Evolutionary conservation across 176 grass and related monocot genomes (phyloP), one percentile per base, ranked within the genome.

Genomic region (Rhynchospora tenuis): DNA sequence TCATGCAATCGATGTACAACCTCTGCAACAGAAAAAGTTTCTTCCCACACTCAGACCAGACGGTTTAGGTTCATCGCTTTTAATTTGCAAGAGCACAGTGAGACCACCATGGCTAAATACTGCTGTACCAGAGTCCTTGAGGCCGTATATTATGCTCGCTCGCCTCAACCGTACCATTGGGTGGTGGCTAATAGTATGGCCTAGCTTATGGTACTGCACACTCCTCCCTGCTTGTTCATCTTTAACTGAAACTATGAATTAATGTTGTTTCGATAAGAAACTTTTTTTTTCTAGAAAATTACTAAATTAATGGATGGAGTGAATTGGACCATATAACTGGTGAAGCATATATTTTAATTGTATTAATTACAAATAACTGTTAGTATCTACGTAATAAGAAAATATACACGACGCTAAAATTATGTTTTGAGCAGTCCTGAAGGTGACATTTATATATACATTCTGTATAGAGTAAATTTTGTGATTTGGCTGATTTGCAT

Each of bases 171-270:
- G 45, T 51, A 22, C 7, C n/a, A 27, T 74, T 27, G 71, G 71
- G 20, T 74, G 44, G 44, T 74, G 38, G 71, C 71, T 74, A 51
- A 44, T 51, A 74, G 71, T 51, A 27, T 74, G 38, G 71, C 71
- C 71, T 24, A 74, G 71, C 46, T 74, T 51, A 44, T 74, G 71
- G 71, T 74, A 74, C 45, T 26, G 45, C 11, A 52, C 12, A n/a
- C 14, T 51, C 51, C 26, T 52, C 26, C 63, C 22, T 47, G 12
- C 68, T 46, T 47, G 44, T 70, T 23, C 16, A 45, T 44, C 1
- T 22, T 71, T 22, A 5, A 22, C 20, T 22, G 42, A 10, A 71
- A 23, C 42, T 8, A 46, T 71, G 46, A n/a, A n/a, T n/a, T n/a
- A 33, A 17, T 22, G 31, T 71, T 3, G 0, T 0, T 67, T n/a